Conservation (phyloP, 225 moss, liverwort and hornwort genomes). For the Bryoerythrophyllum caledonicum region DNA sequence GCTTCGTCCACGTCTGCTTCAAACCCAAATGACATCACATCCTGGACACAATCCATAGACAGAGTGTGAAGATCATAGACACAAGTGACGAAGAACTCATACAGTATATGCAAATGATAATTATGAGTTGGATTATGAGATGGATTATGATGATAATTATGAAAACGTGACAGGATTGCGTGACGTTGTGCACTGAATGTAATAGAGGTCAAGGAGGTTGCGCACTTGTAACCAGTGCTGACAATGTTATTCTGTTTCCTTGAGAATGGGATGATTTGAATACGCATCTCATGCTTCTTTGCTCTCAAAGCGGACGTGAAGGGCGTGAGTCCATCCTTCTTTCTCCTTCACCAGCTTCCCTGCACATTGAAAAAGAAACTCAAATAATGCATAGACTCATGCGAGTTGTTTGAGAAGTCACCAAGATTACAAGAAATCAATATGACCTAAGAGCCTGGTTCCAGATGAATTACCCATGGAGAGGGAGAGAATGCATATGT, state of each 20-base stretch:
- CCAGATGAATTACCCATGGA: too few relatives aligned
- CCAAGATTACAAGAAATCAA: too few relatives aligned
- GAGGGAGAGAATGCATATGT: too few relatives aligned
- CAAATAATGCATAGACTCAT: too few relatives aligned
- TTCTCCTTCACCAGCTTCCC: constrained; percentile 21
- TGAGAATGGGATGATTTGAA: constrained; percentile 23
- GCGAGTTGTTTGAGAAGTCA: too few relatives aligned
- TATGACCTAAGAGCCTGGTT: too few relatives aligned
- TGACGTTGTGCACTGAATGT: too few relatives aligned
- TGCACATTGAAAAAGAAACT: not conserved
- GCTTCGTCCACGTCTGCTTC: constrained; percentile 8
- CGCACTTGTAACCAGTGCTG: constrained; percentile 21
- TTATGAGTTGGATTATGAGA: too few relatives aligned
- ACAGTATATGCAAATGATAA: not conserved
- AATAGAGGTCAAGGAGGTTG: not conserved
- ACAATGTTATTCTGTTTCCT: constrained; percentile 22
- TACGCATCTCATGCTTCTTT: constrained; percentile 25
- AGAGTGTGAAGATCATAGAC: too few relatives aligned
- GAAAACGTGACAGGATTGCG: too few relatives aligned
- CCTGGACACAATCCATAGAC: constrained; percentile 14
- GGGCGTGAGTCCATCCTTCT: constrained; percentile 29
- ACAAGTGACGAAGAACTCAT: not conserved
- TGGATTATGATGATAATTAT: too few relatives aligned
- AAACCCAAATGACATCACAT: constrained; percentile 25
- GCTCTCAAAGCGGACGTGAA: constrained; percentile 23